These are phyloP conservation scores for Bidens hawaiensis DNA, from an alignment of 140 eudicot species.

Conservation along the genomic window DNA sequence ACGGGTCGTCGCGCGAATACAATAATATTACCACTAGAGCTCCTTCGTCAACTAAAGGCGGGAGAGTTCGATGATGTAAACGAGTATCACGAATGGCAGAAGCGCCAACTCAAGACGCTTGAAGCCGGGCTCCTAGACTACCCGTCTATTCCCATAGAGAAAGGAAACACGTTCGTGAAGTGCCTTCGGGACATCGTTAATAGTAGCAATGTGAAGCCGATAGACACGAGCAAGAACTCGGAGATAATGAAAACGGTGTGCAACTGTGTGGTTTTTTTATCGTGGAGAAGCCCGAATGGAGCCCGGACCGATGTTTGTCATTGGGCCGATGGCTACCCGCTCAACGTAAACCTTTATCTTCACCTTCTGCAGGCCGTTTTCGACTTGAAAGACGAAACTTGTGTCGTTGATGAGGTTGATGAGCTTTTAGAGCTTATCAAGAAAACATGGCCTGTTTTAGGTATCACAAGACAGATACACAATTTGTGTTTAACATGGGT, in stretches of 20 bases:
- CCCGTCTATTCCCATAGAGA: slow-evolving; percentile 61
- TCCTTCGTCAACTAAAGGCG: slow-evolving; percentile 73
- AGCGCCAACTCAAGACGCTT: slow-evolving; percentile 65
- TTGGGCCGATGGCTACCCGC: slow-evolving; percentile 90
- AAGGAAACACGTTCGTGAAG: slow-evolving; percentile 31
- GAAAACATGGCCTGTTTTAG: slow-evolving; percentile 71
- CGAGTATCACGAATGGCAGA: slow-evolving; percentile 76
- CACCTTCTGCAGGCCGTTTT: slow-evolving; percentile 54
- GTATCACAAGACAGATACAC: slow-evolving; percentile 55
- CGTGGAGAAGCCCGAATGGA: slow-evolving; percentile 64
- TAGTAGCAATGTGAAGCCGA: slow-evolving; percentile 26
- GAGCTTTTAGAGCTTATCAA: slow-evolving; percentile 82
- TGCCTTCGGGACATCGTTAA: slow-evolving; percentile 38
- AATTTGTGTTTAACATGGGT: slow-evolving; percentile 81
- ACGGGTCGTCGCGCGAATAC: slow-evolving; percentile 71
- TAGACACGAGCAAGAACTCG: slow-evolving; percentile 60
- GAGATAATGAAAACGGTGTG: slow-evolving; percentile 52
- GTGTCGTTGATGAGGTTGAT: slow-evolving; percentile 73
- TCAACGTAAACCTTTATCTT: slow-evolving; percentile 57
- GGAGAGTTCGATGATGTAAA: slow-evolving; percentile 48
- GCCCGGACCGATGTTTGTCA: slow-evolving; percentile 59
- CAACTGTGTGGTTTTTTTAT: slow-evolving; percentile 44
- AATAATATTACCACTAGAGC: slow-evolving; percentile 77
- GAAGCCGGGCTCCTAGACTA: slow-evolving; percentile 64
- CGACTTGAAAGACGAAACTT: slow-evolving; percentile 60